Base-by-base conservation (phyloP, 352 stramenopile species). In the Blastocystis hominis region DNA sequence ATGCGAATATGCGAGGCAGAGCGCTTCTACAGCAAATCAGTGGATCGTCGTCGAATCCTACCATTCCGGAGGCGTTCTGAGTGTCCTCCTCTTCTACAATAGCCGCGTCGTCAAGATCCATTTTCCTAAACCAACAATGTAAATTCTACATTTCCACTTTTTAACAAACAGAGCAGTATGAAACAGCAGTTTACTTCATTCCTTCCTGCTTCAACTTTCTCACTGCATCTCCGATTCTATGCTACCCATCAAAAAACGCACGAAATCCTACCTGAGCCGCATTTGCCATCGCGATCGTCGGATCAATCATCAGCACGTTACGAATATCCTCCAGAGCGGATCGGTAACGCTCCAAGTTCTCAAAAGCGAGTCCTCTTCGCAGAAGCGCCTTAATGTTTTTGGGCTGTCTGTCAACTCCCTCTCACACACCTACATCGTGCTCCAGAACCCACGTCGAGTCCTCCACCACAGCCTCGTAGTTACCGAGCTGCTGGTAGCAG, bases 331-430 rank as follows among this genome's bases (percentile, higher is more conserved):
- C 92, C 50, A 96, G 90, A 61, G 93, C 93, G 42, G 68, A 68
- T 30, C 86, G 86, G 56, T 90, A 90, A 42, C 88, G 92, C 89
- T 95, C 93, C 0, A 95, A 90, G 0, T 91, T 92, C 89, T 95
- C 93, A 90, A 94, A 95, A 30, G 93, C 93, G 30, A 96, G 76
- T n/a, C 92, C 93, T 88, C 93, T 92, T 75, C 93, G 92, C 86
- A 95, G 90, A 54, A 96, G 90, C 38, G 93, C 93, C 90, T 96
- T 96, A 86, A 96, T 91, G 91, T 96, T 96, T 88, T 93, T 91
- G 3, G 92, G 89, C 68, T 91, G 86, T 3, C 1, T 4, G 2
- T 86, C 40, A 76, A 24, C 20, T 42, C 53, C 10, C 2, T 24
- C 17, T 6, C 3, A 5, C 20, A 42, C 34, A 9, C 76, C 38